phyloP scores from a whole-genome alignment of 108 stramenopile species.

The Discostella pseudostelligera region DNA sequence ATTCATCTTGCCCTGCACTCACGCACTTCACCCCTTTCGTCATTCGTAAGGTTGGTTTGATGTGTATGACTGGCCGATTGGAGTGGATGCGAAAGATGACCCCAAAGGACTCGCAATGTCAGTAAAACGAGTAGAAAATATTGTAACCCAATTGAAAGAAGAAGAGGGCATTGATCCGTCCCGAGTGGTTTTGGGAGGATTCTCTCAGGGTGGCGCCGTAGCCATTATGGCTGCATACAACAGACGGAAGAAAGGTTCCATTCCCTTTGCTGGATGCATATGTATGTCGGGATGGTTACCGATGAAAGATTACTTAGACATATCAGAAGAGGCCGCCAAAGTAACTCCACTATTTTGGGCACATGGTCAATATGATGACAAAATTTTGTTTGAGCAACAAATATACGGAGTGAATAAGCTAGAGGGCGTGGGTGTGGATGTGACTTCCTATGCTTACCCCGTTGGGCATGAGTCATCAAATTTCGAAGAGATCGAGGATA shows the following conservation, averaged over 20 bases:
- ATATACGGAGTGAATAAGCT: constrained; percentile 44
- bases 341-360: constrained; percentile 49
- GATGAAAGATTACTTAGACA: constrained; percentile 41
- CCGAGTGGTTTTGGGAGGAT: constrained; percentile 45
- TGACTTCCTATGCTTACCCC: constrained; percentile 30
- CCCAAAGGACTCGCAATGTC: constrained; percentile 35
- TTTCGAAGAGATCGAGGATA: constrained; percentile 45
- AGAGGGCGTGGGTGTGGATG: constrained; percentile 36
- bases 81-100: constrained; percentile 42
- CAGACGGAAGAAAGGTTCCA: constrained; percentile 28
- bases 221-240: constrained; percentile 47
- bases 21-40: not conserved
- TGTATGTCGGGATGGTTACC: constrained; percentile 49
- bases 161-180: constrained; percentile 42
- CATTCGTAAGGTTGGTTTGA: constrained; percentile 39
- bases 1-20: not conserved
- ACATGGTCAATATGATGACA: constrained; percentile 46
- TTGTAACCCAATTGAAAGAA: constrained; percentile 42
- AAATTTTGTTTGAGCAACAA: constrained; percentile 53
- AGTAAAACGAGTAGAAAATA: constrained; percentile 34
- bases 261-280: constrained; percentile 45
- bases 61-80: constrained; percentile 54
- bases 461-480: constrained; percentile 48
- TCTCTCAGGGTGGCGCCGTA: constrained; percentile 50
- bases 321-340: constrained; percentile 24